These are phyloP conservation scores for Puccinia polysora DNA, from an alignment of 1,284 basidiomycete genomes.

Conservation along the genomic window DNA sequence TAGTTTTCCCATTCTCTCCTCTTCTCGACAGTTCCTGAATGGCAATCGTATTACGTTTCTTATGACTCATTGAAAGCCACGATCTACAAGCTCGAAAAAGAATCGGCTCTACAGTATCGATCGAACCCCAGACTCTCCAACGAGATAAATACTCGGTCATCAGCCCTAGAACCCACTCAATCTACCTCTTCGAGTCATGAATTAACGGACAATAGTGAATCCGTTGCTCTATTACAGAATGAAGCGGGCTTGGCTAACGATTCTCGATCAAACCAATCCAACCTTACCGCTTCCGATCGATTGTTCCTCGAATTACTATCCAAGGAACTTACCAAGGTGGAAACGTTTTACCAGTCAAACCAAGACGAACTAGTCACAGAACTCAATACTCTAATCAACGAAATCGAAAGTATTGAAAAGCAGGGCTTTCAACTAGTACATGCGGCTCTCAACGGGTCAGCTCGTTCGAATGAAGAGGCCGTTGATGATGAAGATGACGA, in stretches of 20 bases:
- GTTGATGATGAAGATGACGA: slow-evolving; percentile 20
- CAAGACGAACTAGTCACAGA: slow-evolving; percentile 6
- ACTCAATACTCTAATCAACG: slow-evolving; percentile 8
- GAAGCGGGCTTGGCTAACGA: background rate
- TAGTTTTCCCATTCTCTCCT: slow-evolving; percentile 30
- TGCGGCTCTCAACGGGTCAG: background rate
- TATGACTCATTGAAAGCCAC: slow-evolving; percentile 29
- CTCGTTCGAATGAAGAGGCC: background rate
- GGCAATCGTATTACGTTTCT: slow-evolving; percentile 32
- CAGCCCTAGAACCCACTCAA: background rate
- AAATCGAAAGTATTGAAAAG: slow-evolving; percentile 10
- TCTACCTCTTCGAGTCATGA: background rate
- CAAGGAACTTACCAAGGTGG: slow-evolving; percentile 18
- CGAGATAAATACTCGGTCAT: background rate
- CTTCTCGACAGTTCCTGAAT: slow-evolving; percentile 35
- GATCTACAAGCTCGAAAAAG: slow-evolving; percentile 29
- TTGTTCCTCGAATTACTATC: slow-evolving; percentile 15
- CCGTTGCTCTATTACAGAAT: slow-evolving; percentile 8
- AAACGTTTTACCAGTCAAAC: slow-evolving; percentile 15
- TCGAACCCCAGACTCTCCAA: background rate
- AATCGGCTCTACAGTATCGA: background rate
- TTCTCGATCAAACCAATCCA: background rate
- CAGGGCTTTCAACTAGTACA: slow-evolving; percentile 11
- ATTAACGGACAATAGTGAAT: slow-evolving; percentile 6
- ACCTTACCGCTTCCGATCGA: slow-evolving; percentile 1